Conservation (phyloP, 2,329 filamentous ascomycete genomes). For the Aureobasidium melanogenum region DNA sequence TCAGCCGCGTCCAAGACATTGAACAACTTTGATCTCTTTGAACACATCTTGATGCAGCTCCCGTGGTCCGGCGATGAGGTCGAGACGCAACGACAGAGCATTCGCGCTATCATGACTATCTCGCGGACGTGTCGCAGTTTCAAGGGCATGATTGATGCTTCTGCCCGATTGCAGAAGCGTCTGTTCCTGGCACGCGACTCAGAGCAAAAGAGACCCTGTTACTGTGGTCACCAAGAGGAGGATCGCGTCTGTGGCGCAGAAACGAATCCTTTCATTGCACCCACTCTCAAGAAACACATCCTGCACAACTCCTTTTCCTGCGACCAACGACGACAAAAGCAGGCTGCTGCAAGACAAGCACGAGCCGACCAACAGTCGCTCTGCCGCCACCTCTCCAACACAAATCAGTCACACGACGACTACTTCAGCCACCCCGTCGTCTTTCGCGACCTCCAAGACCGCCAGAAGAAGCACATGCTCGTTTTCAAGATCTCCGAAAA, state of each 20-base stretch:
- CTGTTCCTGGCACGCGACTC: conserved; percentile 8
- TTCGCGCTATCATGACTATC: not conserved
- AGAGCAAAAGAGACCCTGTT: not conserved
- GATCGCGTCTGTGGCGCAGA: not conserved
- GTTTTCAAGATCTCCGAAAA: conserved; percentile 8
- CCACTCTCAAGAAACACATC: conserved; percentile 1
- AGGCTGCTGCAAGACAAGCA: not conserved
- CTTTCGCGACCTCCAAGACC: conserved; percentile 8
- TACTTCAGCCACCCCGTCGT: conserved; percentile 1
- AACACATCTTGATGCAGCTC: not conserved
- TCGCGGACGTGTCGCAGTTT: conserved; percentile 7
- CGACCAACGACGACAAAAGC: conserved; percentile 5
- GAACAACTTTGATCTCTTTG: conserved; percentile 9
- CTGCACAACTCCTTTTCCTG: conserved; percentile 9
- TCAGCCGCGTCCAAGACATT: not conserved
- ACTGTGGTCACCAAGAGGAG: conserved; percentile 3
- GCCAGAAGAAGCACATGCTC: conserved; percentile 7
- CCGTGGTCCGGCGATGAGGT: not conserved
- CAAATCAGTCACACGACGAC: not conserved
- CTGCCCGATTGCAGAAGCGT: conserved; percentile 7
- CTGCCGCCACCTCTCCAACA: not conserved
- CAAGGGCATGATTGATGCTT: conserved; percentile 11
- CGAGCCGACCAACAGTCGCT: not conserved
- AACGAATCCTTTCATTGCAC: conserved; percentile 6
- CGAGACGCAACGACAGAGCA: not conserved